Percentiles rank a stretch among this genome's conserved stretches.
Evolutionary conservation across 2,329 filamentous ascomycete species (phyloP).

Genomic region (Thermothelomyces thermophilus): DNA sequence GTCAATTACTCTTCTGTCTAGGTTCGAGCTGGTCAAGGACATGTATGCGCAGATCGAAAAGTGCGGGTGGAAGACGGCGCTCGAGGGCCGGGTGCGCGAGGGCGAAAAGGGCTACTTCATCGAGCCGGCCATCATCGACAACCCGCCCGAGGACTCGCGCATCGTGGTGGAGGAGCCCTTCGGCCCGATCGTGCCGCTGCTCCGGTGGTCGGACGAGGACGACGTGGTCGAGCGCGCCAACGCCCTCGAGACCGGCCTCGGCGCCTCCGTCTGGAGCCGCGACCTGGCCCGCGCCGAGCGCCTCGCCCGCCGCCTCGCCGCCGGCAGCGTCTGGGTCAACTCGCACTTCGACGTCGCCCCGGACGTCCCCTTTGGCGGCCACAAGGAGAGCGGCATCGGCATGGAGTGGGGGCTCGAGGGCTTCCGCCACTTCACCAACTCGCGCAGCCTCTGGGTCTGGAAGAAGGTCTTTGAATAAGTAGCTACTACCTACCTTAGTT

Average conservation of each 20-base stretch:
- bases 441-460: not conserved
- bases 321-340: slow-evolving; percentile 53
- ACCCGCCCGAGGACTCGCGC: slow-evolving; percentile 49
- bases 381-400: slow-evolving; percentile 46
- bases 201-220: slow-evolving; percentile 39
- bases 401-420: slow-evolving; percentile 39
- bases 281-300: slow-evolving; percentile 42
- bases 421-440: slow-evolving; percentile 24
- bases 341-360: slow-evolving; percentile 35
- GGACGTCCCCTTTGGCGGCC: slow-evolving; percentile 40
- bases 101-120: slow-evolving; percentile 48
- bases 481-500: not conserved
- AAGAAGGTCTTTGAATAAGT: not conserved
- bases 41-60: slow-evolving; percentile 44
- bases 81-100: slow-evolving; percentile 34
- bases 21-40: slow-evolving; percentile 41
- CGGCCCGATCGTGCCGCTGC: slow-evolving; percentile 40
- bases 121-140: slow-evolving; percentile 53
- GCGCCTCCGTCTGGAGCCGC: slow-evolving; percentile 46
- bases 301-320: slow-evolving; percentile 42
- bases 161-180: slow-evolving; percentile 52
- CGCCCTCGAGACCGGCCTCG: slow-evolving; percentile 43
- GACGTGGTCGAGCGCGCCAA: slow-evolving; percentile 44
- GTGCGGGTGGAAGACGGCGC: slow-evolving; percentile 39
- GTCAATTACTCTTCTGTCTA: not conserved